phyloP scores from a whole-genome alignment of 1,139 yeast species.

The Meyerozyma carpophila region DNA sequence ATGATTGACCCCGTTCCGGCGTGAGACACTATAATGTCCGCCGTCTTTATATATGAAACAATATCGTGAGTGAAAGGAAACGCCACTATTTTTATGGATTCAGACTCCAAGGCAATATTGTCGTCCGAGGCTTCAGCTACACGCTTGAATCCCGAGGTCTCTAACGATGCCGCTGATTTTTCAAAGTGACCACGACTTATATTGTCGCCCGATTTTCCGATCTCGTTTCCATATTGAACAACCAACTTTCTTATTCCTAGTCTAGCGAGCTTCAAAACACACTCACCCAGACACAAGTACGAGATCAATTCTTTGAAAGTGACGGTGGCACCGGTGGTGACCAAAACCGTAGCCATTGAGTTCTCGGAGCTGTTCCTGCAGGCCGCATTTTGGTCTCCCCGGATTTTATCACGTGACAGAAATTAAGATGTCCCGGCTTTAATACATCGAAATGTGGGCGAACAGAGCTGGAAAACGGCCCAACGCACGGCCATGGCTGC shows the following conservation, averaged over 20 bases:
- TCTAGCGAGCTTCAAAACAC: constrained; percentile 27
- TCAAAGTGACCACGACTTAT: constrained; percentile 20
- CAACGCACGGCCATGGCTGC: too few relatives aligned
- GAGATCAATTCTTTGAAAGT: constrained; percentile 59
- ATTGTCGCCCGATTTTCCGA: constrained; percentile 16
- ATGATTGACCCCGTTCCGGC: constrained; percentile 94
- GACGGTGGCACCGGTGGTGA: constrained; percentile 85
- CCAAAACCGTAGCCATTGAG: constrained; percentile 29
- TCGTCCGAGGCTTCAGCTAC: not conserved
- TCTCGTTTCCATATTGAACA: constrained; percentile 68
- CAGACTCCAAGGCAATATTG: not conserved
- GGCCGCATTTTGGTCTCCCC: not conserved
- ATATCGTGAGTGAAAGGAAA: constrained; percentile 45
- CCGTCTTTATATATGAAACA: constrained; percentile 27
- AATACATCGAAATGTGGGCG: not conserved
- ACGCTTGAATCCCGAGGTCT: not conserved
- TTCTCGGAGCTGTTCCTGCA: not conserved
- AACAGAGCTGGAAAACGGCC: not conserved
- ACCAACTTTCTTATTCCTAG: constrained; percentile 37
- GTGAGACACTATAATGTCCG: constrained; percentile 71
- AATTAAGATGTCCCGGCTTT: not conserved
- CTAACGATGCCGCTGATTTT: not conserved
- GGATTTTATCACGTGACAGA: not conserved
- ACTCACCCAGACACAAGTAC: constrained; percentile 26
- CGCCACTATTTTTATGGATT: constrained; percentile 16